These are phyloP conservation scores for Monilinia vaccinii-corymbosi DNA, from an alignment of 2,329 filamentous ascomycete genomes.

Conservation along the genomic window DNA sequence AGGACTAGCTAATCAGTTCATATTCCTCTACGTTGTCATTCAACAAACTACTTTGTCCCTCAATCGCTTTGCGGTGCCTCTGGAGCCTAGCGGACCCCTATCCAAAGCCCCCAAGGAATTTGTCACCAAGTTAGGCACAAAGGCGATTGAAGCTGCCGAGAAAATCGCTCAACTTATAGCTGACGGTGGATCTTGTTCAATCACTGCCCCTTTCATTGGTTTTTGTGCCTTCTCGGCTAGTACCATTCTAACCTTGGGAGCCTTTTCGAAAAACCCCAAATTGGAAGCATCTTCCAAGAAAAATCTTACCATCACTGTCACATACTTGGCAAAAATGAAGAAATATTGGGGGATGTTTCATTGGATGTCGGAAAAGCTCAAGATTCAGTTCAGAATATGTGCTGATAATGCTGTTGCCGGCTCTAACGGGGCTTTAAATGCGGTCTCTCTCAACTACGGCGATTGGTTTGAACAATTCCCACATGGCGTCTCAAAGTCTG, in stretches of 20 bases:
- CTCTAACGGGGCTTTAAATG: slow-evolving; percentile 40
- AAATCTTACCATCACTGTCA: slow-evolving; percentile 79
- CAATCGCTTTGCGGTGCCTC: slow-evolving; percentile 69
- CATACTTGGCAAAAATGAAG: slow-evolving; percentile 90
- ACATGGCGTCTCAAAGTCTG: slow-evolving; percentile 75
- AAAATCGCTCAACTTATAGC: slow-evolving; percentile 77
- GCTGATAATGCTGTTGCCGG: slow-evolving; percentile 60
- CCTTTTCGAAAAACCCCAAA: slow-evolving; percentile 73
- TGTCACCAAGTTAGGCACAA: slow-evolving; percentile 62
- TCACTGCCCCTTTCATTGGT: slow-evolving; percentile 86
- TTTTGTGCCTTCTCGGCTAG: slow-evolving; percentile 92
- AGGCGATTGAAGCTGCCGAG: slow-evolving; percentile 75
- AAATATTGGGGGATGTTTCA: slow-evolving; percentile 98
- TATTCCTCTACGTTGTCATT: slow-evolving; percentile 83
- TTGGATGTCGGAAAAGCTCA: slow-evolving; percentile 88
- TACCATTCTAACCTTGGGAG: slow-evolving; percentile 87
- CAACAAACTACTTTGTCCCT: slow-evolving; percentile 88
- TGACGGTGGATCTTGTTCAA: slow-evolving; percentile 68
- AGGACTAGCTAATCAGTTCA: slow-evolving; percentile 79
- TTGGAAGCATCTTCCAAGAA: slow-evolving; percentile 72
- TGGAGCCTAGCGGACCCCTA: slow-evolving; percentile 51
- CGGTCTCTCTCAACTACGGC: slow-evolving; percentile 80
- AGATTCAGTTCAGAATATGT: slow-evolving; percentile 77
- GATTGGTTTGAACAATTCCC: slow-evolving; percentile 97
- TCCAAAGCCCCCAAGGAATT: slow-evolving; percentile 61